Conservation (phyloP, 139 green algal species). For the Edaphochlamys debaryana region DNA sequence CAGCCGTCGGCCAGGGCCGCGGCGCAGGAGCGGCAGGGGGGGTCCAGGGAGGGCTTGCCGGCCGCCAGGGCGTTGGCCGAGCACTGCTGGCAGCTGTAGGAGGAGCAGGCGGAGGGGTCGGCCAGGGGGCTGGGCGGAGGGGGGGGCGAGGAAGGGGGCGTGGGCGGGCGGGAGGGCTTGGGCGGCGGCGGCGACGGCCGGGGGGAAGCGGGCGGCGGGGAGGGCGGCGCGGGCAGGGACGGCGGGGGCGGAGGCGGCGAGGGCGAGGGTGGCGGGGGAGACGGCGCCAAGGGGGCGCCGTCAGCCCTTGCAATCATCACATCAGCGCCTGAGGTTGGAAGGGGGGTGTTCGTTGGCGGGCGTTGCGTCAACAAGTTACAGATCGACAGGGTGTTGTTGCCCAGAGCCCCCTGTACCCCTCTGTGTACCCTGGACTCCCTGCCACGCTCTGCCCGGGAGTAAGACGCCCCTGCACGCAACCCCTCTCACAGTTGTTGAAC, state of each 20-base stretch:
- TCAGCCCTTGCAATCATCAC: too few species aligned
- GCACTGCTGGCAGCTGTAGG: not conserved
- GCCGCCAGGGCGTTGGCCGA: not conserved
- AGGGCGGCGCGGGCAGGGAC: not conserved
- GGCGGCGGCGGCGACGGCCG: not conserved
- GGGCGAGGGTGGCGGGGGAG: too few species aligned
- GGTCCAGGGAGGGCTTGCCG: not conserved
- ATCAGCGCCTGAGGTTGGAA: too few species aligned
- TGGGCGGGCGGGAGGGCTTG: not conserved
- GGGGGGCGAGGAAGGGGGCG: not conserved
- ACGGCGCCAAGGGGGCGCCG: too few species aligned
- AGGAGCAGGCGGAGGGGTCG: not conserved
- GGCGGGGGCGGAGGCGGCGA: not conserved
- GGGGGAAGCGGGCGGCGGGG: not conserved
- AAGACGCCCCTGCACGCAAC: too few species aligned
- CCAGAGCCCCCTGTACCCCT: too few species aligned
- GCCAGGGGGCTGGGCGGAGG: not conserved
- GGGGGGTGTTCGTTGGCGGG: too few species aligned
- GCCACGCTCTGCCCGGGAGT: too few species aligned
- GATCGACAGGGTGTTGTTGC: too few species aligned
- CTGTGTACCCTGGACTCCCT: too few species aligned
- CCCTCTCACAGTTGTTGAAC: slow-evolving; percentile 25
- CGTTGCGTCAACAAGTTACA: too few species aligned
- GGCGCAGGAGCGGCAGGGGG: not conserved
- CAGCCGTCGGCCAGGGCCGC: not conserved